Percentiles rank a stretch among this genome's conserved stretches.
Conservation (phyloP, 2,329 filamentous ascomycete species). For the Emericellopsis cladophorae region DNA sequence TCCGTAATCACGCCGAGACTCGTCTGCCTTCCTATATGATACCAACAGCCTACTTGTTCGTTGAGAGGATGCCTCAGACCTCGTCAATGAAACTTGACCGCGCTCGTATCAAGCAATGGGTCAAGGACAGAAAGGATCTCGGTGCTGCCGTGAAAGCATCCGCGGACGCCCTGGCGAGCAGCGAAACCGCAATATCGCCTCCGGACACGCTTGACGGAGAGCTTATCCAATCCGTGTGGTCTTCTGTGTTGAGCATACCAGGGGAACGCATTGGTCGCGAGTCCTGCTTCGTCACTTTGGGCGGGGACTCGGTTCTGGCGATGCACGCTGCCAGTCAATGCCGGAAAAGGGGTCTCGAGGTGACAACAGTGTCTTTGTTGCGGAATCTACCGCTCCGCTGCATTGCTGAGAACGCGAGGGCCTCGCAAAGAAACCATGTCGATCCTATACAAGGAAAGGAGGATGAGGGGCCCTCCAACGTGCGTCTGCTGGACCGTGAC, state of each 20-base stretch:
- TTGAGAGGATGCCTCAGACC: background rate
- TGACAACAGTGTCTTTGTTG: background rate
- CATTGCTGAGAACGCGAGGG: background rate
- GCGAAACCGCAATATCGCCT: background rate
- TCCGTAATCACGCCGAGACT: background rate
- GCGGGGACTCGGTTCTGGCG: background rate
- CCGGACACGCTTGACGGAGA: background rate
- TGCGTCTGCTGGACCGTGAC: background rate
- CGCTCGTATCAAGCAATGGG: background rate
- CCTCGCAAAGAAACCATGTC: background rate
- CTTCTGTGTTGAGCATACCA: background rate
- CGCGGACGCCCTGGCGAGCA: background rate
- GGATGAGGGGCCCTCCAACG: background rate
- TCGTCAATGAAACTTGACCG: constrained; percentile 1
- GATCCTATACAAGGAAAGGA: background rate
- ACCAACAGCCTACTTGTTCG: background rate
- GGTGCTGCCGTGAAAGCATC: background rate
- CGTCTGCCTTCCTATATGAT: constrained; percentile 2
- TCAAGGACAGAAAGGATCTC: background rate
- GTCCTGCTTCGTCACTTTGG: background rate
- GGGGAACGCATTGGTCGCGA: background rate
- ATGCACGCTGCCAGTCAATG: background rate
- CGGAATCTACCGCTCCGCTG: background rate
- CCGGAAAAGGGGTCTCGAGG: background rate
- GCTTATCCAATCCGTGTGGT: background rate